Base-by-base conservation (phyloP, 441 rosid species). In the Erysimum cheiri region DNA sequence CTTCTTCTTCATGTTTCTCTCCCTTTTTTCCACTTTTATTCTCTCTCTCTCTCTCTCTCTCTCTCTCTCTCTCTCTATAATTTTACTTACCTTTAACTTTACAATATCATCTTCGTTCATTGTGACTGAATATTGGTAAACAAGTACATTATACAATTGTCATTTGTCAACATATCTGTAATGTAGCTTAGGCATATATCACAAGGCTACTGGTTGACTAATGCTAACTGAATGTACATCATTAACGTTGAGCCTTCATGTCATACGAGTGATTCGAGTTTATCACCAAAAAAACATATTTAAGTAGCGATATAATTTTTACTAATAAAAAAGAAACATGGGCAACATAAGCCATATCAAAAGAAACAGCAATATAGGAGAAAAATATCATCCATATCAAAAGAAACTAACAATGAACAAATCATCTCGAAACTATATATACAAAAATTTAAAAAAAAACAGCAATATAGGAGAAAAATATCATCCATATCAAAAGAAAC, bases 1-100 rank as follows among this genome's bases (percentile, higher is more conserved):
- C 78, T 75, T 75, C 78, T 75, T 69, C 74, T 69, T 75, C 74
- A 75, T 75, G 78, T 75, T 75, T 75, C 78, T 48, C 41, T 62
- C 26, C 69, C 73, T 73, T 69, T 74, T 50, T 37, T 66, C 11
- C 29, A 50, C 61, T 67, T 60, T 60, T 32, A 0, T 7, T 69
- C 67, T 58, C 28, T 67, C 65, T 43, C 60, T 48, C 4, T 59
- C 72, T 54, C n/a, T n/a, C n/a, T n/a, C n/a, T n/a, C n/a, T n/a
- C n/a, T n/a, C n/a, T n/a, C n/a, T n/a, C n/a, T n/a, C n/a, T n/a
- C n/a, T n/a, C n/a, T n/a, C n/a, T n/a, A n/a, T n/a, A n/a, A n/a
- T n/a, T 62, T 54, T 61, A n/a, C 48, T 31, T 10, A 49, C 24
- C 70, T 76, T 76, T 76, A 52, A 37, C 68, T 70, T 76, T 76